Conservation (phyloP, 768 basidiomycete genomes). For the Russula ochroleuca region DNA sequence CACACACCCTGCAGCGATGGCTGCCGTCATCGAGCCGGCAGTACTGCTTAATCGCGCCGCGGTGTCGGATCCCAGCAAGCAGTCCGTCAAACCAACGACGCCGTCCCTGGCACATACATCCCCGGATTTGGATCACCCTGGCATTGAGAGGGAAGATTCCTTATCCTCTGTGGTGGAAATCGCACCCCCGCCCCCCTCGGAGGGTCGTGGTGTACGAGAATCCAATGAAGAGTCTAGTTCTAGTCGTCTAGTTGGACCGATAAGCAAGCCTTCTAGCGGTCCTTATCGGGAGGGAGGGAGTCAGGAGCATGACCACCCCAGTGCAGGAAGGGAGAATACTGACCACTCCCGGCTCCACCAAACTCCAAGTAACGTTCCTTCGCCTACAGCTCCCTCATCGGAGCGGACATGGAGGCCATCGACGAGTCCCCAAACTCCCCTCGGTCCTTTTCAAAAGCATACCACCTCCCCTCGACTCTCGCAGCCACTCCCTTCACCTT, state of each 20-base stretch:
- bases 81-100: not conserved
- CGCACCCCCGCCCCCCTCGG: no score
- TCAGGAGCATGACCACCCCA: not conserved
- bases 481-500: not conserved
- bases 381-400: not conserved
- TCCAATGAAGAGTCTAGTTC: not conserved
- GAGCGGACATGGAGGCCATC: not conserved
- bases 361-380: not conserved
- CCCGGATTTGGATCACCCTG: not conserved
- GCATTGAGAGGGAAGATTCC: not conserved
- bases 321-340: not conserved
- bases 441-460: not conserved
- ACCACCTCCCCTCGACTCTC: not conserved
- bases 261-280: not conserved
- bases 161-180: not conserved
- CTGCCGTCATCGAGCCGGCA: slow-evolving; percentile 21
- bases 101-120: not conserved
- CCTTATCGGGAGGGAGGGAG: not conserved
- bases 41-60: not conserved
- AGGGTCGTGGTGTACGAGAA: not conserved
- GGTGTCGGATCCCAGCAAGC: not conserved
- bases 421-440: not conserved
- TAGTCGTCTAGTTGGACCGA: not conserved
- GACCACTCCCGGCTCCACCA: not conserved
- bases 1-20: not conserved